Evolutionary conservation across 129 eudicot genomes (phyloP), one percentile per base, ranked within the genome.

Genomic region (Chrysanthemum lavandulifolium): DNA sequence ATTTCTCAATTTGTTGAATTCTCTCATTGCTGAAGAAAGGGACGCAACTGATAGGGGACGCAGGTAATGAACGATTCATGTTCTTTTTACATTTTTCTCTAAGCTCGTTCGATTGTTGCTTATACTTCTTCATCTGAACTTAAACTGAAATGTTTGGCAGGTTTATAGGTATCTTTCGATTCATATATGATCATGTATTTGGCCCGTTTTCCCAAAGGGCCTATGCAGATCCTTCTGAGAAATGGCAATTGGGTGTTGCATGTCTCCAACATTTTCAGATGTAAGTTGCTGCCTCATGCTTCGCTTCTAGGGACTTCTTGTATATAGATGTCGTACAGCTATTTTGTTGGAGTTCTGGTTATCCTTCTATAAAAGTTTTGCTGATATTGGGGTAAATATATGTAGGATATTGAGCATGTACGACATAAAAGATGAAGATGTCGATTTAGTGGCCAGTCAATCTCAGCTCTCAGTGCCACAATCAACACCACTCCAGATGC

Each of bases 171-270:
- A 95, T 95, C 58, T 95, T 88, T 61, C 83, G 91, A 64, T 95
- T 95, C 82, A 84, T 95, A 81, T 95, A 86, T 76, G 96, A 95
- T 71, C 94, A 95, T 71, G 99, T 88, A 48, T 95, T 90, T 79
- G 91, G 97, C 63, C 99, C 97, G 61, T 95, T 91, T 71, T 87
- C 99, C 6, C 99, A 95, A 74, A 82, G 99, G 85, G 99, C 99
- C 47, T 95, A 88, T 73, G 94, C 91, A 18, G 96, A 95, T 69
- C 88, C 88, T 33, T 83, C 83, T 76, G 99, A 95, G 82, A 95
- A 95, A 78, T 95, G 99, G 99, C 97, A 88, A 53, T 77, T 95
- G 70, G 97, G 83, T 81, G 87, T 84, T 71, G 89, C 99, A 73
- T 90, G 97, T 80, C 97, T 95, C 66, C 85, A 86, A 69, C 99